These are phyloP conservation scores for Closterium sp. DNA, from an alignment of 139 green algal species.

Conservation along the genomic window DNA sequence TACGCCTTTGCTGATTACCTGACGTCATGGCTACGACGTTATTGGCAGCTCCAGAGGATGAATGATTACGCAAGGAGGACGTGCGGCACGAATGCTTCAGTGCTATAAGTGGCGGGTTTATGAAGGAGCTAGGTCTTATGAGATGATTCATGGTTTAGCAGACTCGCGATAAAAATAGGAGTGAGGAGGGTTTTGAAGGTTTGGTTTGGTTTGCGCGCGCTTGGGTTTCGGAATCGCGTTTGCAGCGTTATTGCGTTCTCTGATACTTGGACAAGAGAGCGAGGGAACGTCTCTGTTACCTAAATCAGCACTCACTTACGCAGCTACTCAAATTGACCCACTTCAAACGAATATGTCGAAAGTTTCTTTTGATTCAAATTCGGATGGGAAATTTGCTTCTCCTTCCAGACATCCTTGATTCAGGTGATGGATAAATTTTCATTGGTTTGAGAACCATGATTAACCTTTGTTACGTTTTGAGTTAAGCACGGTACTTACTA, in stretches of 20 bases:
- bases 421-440: too few species aligned
- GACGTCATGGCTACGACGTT: neutral
- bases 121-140: neutral
- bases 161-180: neutral
- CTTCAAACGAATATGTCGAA: too few species aligned
- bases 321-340: too few species aligned
- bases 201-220: neutral
- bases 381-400: too few species aligned
- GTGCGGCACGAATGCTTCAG: neutral
- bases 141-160: neutral
- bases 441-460: too few species aligned
- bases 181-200: neutral
- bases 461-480: too few species aligned
- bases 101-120: neutral
- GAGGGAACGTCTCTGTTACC: too few species aligned
- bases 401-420: too few species aligned
- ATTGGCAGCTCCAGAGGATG: neutral
- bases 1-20: neutral
- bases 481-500: too few species aligned
- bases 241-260: neutral
- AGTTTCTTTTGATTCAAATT: too few species aligned
- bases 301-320: too few species aligned
- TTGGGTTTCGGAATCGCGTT: neutral
- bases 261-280: too few species aligned
- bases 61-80: neutral